Evolutionary conservation across 345 rosid species (phyloP), one percentile per base, ranked within the genome.

Genomic region (Bruguiera gymnorhiza): DNA sequence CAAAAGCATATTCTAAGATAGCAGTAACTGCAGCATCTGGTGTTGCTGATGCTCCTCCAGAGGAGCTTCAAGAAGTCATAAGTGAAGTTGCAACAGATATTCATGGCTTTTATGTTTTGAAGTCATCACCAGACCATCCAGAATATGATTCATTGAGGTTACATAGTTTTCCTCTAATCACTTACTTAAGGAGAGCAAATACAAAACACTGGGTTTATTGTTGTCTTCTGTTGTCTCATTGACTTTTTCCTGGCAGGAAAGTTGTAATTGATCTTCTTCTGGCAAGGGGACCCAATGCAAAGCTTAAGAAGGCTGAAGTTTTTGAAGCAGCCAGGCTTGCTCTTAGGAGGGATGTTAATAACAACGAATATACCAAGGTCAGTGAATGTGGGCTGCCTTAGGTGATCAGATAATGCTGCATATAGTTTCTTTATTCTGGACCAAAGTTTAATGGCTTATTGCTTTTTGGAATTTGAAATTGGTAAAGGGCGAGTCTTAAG

Each of bases 101-200:
- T 72, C 81, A 83, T 52, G 87, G 85, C 20, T 82, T 73, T 60
- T 85, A 81, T 64, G 87, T 90, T 68, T 73, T 79, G 75, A 81
- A 58, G 57, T 86, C 88, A 36, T 89, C 91, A 43, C 84, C 74
- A 9, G 91, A 89, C 51, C 85, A 86, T 65, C 85, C 88, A 8
- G 90, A 89, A 78, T 73, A 70, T 68, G 92, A 89, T 78, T 57
- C 72, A 43, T 65, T 91, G 69, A 90, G 98, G 98, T 89, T 68
- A 43, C 55, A 52, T 20, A 70, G 31, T 62, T 72, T 37, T 29
- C 29, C 15, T 9, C 57, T 62, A 11, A 19, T 56, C 60, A 56
- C 60, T 43, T 18, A 34, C 6, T 58, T n/a, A 54, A 53, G 50
- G 54, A 53, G 67, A 18, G 23, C 21, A 34, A 57, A 50, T 51